Conservation (phyloP, 345 rosid species). For the Arabidopsis suecica region DNA sequence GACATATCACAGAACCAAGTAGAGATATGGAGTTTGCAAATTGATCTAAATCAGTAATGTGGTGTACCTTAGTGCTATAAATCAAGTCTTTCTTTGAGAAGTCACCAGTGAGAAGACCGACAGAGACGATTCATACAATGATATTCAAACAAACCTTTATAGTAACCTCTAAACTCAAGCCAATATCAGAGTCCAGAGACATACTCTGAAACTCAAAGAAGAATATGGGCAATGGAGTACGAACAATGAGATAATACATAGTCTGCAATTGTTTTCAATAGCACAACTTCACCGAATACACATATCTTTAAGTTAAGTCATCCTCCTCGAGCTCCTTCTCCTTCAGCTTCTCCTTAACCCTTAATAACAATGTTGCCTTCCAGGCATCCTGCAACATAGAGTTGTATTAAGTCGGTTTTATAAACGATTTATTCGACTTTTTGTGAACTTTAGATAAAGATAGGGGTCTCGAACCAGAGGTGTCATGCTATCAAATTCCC, state of each 20-base stretch:
- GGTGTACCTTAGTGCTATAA: neutral
- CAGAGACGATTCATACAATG: neutral
- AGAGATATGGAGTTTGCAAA: neutral
- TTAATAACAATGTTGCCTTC: constrained; percentile 82
- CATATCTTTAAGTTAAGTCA: constrained; percentile 65
- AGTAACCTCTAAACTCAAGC: neutral
- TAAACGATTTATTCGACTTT: neutral
- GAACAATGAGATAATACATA: too few species aligned
- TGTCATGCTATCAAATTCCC: constrained; percentile 91
- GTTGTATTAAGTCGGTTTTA: neutral
- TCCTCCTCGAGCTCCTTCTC: constrained; percentile 87
- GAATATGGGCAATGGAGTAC: neutral
- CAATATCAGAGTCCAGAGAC: neutral
- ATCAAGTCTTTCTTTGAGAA: neutral
- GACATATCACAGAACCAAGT: constrained; percentile 1
- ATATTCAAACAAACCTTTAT: neutral
- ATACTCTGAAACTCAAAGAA: neutral
- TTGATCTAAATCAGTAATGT: neutral
- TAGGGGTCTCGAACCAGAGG: constrained; percentile 58
- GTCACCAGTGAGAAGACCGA: neutral
- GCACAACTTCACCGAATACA: too few species aligned
- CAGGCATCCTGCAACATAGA: constrained; percentile 61
- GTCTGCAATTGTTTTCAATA: too few species aligned
- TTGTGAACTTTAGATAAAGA: neutral
- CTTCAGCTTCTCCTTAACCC: constrained; percentile 91